Base-by-base conservation (phyloP, 2,329 filamentous ascomycete species). In the Incumbomyces delicatus region DNA sequence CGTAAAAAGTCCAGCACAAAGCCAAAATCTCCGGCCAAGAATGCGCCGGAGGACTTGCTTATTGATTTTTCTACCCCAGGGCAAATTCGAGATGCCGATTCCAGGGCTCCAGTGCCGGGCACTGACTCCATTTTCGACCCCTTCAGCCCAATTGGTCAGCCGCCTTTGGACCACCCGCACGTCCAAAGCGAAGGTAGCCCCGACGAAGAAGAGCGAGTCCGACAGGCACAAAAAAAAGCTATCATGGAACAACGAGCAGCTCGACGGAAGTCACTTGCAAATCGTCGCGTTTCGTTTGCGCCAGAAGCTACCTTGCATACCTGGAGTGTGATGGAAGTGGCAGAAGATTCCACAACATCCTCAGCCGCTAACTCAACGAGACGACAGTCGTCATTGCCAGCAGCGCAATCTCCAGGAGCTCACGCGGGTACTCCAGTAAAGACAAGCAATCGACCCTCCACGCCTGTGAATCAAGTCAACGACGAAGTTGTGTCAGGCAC, bases 251-350 rank as follows among this genome's bases (percentile, higher is more conserved):
- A 88, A 46, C 78, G 88, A 57, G 92, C 94, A 63, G 89, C 87
- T 37, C 82, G 92, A 53, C 78, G 92, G 57, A 96, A 96, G 63
- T 95, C 89, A 14, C 76, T 95, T 48, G 88, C 90, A 40, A 94
- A 92, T 63, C 81, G 92, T 59, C 81, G 92, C 60, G 92, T 98
- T 30, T 96, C 90, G 0, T 98, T 98, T 65, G 92, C 92, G 3
- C 92, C 92, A 1, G 92, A 98, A 67, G 92, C 92, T 11, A 98
- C 92, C 2, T 74, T 98, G 31, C 92, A 98, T 63, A 98, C 92
- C 0, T 96, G 94, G 75, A 89, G 96, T 60, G 89, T 92, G 47
- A 79, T 95, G 37, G 90, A 96, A 60, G 85, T 89, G 52, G 76
- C 81, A 61, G 87, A 89, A 60, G 89, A 95, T 61, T 87, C 87